phyloP scores from a whole-genome alignment of 441 rosid genomes.

The Macaranga tanarius region DNA sequence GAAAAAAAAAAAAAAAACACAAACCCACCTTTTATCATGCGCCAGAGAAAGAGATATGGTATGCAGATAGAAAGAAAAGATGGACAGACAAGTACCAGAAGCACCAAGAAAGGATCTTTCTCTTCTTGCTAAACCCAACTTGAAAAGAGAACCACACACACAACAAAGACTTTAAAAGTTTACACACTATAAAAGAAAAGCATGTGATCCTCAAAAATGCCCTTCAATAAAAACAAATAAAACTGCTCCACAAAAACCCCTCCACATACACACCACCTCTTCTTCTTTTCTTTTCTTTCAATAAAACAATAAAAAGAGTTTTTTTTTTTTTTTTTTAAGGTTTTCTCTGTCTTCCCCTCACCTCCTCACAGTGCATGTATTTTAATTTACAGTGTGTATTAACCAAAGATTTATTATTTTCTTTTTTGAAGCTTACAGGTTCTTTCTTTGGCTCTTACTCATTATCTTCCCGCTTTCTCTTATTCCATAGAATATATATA shows the following conservation, averaged over 20 bases:
- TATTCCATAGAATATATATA: conserved; percentile 29
- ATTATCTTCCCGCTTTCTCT: conserved; percentile 46
- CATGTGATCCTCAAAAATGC: conserved; percentile 59
- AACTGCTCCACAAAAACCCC: conserved; percentile 25
- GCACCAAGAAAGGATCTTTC: conserved; percentile 50
- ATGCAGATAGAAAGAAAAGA: conserved; percentile 19
- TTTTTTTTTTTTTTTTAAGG: too few relatives aligned
- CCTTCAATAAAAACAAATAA: conserved; percentile 9
- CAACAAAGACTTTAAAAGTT: conserved; percentile 23
- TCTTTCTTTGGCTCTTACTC: conserved; percentile 30
- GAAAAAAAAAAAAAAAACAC: not conserved
- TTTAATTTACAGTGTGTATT: conserved; percentile 4
- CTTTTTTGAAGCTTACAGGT: conserved; percentile 23
- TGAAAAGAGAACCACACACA: conserved; percentile 70
- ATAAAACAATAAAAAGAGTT: conserved; percentile 14
- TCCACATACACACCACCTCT: conserved; percentile 13
- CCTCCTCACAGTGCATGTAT: too few relatives aligned
- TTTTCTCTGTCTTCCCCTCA: conserved; percentile 1
- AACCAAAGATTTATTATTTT: conserved; percentile 8
- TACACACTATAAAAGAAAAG: conserved; percentile 29
- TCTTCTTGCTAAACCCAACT: conserved; percentile 47
- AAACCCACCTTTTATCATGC: conserved; percentile 15
- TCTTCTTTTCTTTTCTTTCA: conserved; percentile 7
- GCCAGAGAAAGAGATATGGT: not conserved
- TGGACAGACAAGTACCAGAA: conserved; percentile 39